phyloP scores from a whole-genome alignment of 1,284 basidiomycete species.

The Sphagnurus paluster region DNA sequence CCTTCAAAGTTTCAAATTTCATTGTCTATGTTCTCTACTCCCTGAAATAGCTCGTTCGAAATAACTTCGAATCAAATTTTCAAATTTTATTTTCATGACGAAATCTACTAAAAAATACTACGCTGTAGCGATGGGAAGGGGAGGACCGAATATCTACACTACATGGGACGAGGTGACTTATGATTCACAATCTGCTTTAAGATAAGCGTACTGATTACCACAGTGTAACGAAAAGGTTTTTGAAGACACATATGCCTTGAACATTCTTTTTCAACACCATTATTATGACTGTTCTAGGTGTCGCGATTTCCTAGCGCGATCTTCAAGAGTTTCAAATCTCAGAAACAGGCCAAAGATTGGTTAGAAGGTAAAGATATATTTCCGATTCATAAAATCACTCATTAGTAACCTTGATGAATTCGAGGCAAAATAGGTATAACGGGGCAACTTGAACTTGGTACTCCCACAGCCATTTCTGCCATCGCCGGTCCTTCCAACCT shows the following conservation, averaged over 20 bases:
- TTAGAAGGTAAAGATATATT: conserved; percentile 25
- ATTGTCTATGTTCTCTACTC: no score
- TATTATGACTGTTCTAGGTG: conserved; percentile 34
- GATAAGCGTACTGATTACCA: not conserved
- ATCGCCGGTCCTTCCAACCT: no score
- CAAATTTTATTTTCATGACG: conserved; percentile 12
- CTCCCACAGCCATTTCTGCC: no score
- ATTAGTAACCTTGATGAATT: not conserved
- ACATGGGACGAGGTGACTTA: conserved; percentile 54
- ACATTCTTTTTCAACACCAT: not conserved
- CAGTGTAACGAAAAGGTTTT: conserved; percentile 42
- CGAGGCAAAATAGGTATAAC: conserved; percentile 3
- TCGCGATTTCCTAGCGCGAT: conserved; percentile 45
- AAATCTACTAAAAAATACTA: conserved; percentile 50
- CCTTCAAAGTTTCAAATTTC: no score
- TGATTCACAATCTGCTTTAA: not conserved
- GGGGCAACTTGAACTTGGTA: no score
- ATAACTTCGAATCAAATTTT: no score
- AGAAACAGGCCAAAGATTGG: conserved; percentile 46
- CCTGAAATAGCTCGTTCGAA: no score
- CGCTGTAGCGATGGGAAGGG: conserved; percentile 53
- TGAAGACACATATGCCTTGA: conserved; percentile 4
- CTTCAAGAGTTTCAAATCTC: conserved; percentile 49
- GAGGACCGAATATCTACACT: conserved; percentile 52
- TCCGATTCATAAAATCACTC: no score